Conservation (phyloP, 169 alveolate genomes). For the Cryptosporidium tyzzeri region DNA sequence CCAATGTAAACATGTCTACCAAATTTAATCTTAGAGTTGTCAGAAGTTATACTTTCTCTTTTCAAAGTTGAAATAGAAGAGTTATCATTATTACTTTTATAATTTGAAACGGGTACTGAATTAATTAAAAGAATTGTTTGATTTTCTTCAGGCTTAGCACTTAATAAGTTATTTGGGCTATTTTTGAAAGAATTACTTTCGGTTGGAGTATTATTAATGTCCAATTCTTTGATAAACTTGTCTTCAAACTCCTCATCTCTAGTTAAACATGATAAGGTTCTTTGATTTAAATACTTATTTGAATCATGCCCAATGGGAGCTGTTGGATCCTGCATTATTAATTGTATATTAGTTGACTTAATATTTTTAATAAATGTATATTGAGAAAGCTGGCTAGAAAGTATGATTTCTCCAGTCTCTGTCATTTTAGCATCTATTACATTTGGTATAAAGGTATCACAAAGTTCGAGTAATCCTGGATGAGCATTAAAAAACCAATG, state of each 20-base stretch:
- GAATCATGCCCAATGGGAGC: neutral
- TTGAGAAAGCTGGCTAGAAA: slow-evolving; percentile 6
- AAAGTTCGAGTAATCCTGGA: slow-evolving; percentile 65
- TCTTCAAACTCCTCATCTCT: slow-evolving; percentile 57
- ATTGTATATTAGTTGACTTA: slow-evolving; percentile 11
- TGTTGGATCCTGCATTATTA: slow-evolving; percentile 60
- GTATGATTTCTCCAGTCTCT: slow-evolving; percentile 67
- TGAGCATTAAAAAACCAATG: slow-evolving; percentile 74
- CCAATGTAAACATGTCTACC: slow-evolving; percentile 71
- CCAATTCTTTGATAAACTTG: slow-evolving; percentile 14
- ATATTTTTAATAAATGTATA: slow-evolving; percentile 26
- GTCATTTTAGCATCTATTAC: slow-evolving; percentile 46
- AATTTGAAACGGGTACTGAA: neutral
- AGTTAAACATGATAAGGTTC: slow-evolving; percentile 68
- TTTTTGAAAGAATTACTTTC: slow-evolving; percentile 1
- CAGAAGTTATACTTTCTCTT: slow-evolving; percentile 50
- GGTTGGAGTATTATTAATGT: neutral
- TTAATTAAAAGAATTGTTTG: slow-evolving; percentile 16
- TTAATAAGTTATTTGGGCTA: neutral
- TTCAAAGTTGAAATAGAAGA: slow-evolving; percentile 37
- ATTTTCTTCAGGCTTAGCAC: neutral
- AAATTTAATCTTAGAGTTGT: slow-evolving; percentile 20
- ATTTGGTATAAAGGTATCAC: slow-evolving; percentile 62
- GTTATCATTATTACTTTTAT: slow-evolving; percentile 18
- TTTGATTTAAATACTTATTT: slow-evolving; percentile 14